Evolutionary conservation across 257 asterid genomes (phyloP), one percentile per base, ranked within the genome.

Genomic region (Marsdenia floribunda): DNA sequence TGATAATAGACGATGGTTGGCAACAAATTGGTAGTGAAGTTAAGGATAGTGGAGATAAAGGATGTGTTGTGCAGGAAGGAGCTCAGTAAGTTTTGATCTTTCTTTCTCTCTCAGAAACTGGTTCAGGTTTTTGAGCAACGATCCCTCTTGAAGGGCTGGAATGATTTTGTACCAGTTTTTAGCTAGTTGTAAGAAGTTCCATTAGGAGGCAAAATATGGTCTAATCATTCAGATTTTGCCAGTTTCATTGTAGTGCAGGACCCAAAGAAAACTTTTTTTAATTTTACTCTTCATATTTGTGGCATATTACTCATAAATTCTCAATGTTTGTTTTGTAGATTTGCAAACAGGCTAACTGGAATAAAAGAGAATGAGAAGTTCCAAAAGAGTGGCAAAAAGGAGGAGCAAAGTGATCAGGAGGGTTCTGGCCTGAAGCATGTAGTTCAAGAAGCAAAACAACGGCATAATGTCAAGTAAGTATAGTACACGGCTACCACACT

Each of bases 1-100:
- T 94, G 73, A 92, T 94, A 80, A 90, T 94, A 81, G 99, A 92
- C 33, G 97, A 94, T 68, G 99, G 99, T 78, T 94, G 99, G 99
- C 99, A 94, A 81, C 99, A 94, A 81, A 94, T 92, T 77, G 97
- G 96, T 40, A 86, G 83, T 66, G 93, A 85, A 60, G 77, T 68
- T 75, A 88, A 92, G 83, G 86, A 85, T 33, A 81, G 82, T 44
- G 75, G 75, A 52, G 74, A 71, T 18, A 29, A 24, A 7, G 74
- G 64, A 16, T 87, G 87, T 78, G 93, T 88, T 72, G 97, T 94
- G 24, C 99, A 94, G 84, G 97, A 94, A 87, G 99, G 99, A 74
- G 84, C 88, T 54, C 88, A 84, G 88, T 84, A 75, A 79, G 86
- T 61, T 68, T 11, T 18, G 29, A 44, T 66, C 73, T 70, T 35